Percentiles rank a stretch among this genome's conserved stretches.
These are phyloP conservation scores for Psilocybe sp. DNA, from an alignment of 768 basidiomycete genomes.

Conservation along the genomic window DNA sequence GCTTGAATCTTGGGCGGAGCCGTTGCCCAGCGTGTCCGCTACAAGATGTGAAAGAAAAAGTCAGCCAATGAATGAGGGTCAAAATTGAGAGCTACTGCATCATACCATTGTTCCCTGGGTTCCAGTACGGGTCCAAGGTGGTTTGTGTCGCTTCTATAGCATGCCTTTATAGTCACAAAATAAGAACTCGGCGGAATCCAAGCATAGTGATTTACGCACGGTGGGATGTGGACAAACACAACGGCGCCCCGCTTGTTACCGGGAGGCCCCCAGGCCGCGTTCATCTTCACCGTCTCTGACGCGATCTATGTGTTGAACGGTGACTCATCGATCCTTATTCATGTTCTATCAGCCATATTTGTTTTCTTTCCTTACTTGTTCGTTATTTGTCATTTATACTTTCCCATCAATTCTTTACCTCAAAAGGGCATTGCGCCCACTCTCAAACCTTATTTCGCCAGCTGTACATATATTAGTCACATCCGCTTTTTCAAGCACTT, in stretches of 20 bases:
- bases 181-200: neutral
- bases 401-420: neutral
- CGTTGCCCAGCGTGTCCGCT: conserved; percentile 54
- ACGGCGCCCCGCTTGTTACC: conserved; percentile 47
- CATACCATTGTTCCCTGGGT: conserved; percentile 44
- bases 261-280: conserved; percentile 54
- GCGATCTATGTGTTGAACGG: conserved; percentile 62
- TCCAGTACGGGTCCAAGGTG: conserved; percentile 28
- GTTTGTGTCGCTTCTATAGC: conserved; percentile 34
- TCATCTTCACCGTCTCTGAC: conserved; percentile 50
- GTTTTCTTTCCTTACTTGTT: too few species aligned
- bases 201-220: conserved; percentile 35
- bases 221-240: conserved; percentile 76
- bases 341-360: too few species aligned
- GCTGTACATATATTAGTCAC: too few species aligned
- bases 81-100: neutral
- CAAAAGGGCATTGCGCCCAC: too few species aligned
- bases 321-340: too few species aligned
- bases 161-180: conserved; percentile 22
- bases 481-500: too few species aligned
- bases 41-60: neutral
- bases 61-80: neutral
- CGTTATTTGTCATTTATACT: neutral
- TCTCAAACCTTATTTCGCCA: too few species aligned
- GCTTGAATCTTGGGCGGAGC: conserved; percentile 59